Conservation (phyloP, 805 yeast genomes). For the Candida nemodendra region DNA sequence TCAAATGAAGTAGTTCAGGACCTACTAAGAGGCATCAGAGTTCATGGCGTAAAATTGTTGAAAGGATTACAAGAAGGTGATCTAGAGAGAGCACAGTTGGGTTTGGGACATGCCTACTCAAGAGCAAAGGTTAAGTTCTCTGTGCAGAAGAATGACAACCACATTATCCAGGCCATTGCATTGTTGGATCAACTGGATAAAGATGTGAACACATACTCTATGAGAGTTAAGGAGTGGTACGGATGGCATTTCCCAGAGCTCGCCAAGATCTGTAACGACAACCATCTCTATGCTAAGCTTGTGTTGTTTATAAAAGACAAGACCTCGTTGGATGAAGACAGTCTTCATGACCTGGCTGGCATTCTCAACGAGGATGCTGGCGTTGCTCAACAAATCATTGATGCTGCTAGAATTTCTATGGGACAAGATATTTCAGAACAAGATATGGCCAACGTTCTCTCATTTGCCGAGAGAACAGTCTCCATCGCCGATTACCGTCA, state of each 20-base stretch:
- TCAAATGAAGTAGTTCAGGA: conserved; percentile 94
- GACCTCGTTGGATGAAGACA: conserved; percentile 73
- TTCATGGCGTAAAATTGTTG: conserved; percentile 82
- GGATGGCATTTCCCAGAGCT: conserved; percentile 99
- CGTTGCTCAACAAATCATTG: conserved; percentile 85
- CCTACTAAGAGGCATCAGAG: conserved; percentile 90
- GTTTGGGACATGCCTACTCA: conserved; percentile 98
- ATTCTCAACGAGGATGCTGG: conserved; percentile 90
- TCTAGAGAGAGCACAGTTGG: conserved; percentile 95
- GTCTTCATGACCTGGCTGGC: conserved; percentile 88
- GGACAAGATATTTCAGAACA: conserved; percentile 96
- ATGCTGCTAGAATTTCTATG: conserved; percentile 96
- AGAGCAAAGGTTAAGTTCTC: conserved; percentile 98
- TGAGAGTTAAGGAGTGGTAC: conserved; percentile 98
- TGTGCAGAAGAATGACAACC: conserved; percentile 98
- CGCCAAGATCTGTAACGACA: conserved; percentile 87
- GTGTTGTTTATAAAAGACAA: conserved; percentile 85
- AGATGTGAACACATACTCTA: conserved; percentile 94
- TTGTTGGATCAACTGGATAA: conserved; percentile 95
- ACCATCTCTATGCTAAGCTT: conserved; percentile 80
- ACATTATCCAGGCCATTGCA: conserved; percentile 98
- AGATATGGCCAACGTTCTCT: conserved; percentile 87
- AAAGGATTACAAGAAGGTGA: conserved; percentile 94
- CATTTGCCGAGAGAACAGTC: conserved; percentile 92
- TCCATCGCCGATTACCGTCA: conserved; percentile 88